Evolutionary conservation across 75 land plant genomes (phyloP).

Genomic region (Pinus tabuliformis): DNA sequence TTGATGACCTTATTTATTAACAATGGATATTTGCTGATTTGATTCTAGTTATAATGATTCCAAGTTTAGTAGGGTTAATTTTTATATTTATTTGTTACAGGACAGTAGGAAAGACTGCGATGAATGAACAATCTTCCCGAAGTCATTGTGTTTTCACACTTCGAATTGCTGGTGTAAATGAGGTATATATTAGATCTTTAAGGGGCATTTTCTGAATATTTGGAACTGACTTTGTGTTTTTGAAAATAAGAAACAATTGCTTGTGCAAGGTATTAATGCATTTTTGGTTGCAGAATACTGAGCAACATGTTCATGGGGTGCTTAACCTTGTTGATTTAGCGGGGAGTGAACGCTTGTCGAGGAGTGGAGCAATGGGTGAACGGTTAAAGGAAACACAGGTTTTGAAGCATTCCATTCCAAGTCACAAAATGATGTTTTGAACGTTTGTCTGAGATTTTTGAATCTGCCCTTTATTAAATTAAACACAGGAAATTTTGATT

Average conservation of each 20-base stretch:
- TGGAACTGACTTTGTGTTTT: neutral
- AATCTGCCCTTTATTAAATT: neutral
- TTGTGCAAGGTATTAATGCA: neutral
- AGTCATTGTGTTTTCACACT: slow-evolving; percentile 97
- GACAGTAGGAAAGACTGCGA: slow-evolving; percentile 84
- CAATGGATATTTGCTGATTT: too few relatives aligned
- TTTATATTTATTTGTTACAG: slow-evolving; percentile 24
- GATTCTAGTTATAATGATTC: too few relatives aligned
- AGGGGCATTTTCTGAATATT: neutral
- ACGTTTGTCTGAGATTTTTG: neutral
- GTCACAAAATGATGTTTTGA: neutral
- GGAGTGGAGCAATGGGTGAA: slow-evolving; percentile 90
- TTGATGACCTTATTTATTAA: too few relatives aligned
- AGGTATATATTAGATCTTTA: slow-evolving; percentile 41
- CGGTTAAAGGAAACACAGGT: slow-evolving; percentile 86
- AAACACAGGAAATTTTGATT: neutral
- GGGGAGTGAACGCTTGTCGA: slow-evolving; percentile 94
- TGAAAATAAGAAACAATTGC: neutral
- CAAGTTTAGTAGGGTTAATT: neutral
- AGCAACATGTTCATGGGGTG: slow-evolving; percentile 87
- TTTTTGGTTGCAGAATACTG: slow-evolving; percentile 46
- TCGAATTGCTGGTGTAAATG: slow-evolving; percentile 78
- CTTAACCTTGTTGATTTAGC: slow-evolving; percentile 94
- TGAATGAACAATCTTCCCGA: slow-evolving; percentile 98
- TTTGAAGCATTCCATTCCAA: neutral